phyloP scores from a whole-genome alignment of 805 yeast species.

The Candida nemodendra region DNA sequence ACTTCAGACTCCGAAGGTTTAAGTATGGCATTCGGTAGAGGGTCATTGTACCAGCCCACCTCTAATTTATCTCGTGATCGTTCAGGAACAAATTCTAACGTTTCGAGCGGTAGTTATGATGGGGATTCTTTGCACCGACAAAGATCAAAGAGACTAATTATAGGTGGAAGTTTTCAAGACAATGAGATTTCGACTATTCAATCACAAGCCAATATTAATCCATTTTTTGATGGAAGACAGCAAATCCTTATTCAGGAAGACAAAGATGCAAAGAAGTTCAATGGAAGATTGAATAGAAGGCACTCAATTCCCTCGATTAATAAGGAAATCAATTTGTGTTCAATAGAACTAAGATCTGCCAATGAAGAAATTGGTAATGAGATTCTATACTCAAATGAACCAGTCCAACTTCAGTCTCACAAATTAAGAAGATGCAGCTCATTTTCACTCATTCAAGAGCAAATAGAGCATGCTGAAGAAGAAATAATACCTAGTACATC shows the following conservation, averaged over 20 bases:
- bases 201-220: slow-evolving; percentile 3
- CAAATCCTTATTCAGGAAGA: slow-evolving; percentile 11
- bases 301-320: slow-evolving; percentile 38
- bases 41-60: slow-evolving; percentile 10
- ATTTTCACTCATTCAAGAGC: slow-evolving; percentile 27
- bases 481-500: slow-evolving; percentile 14
- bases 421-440: slow-evolving; percentile 35
- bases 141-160: slow-evolving; percentile 20
- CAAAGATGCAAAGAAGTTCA: slow-evolving; percentile 20
- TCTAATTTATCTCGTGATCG: slow-evolving; percentile 6
- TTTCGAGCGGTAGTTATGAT: slow-evolving; percentile 1
- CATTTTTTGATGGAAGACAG: slow-evolving; percentile 8
- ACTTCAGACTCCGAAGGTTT: slow-evolving; percentile 9
- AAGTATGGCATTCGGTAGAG: slow-evolving; percentile 1
- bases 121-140: slow-evolving; percentile 14
- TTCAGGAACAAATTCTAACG: not conserved
- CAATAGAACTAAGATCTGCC: slow-evolving; percentile 23
- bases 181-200: slow-evolving; percentile 7
- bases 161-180: slow-evolving; percentile 26
- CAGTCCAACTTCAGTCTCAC: slow-evolving; percentile 3
- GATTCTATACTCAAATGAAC: slow-evolving; percentile 9
- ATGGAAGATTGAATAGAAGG: slow-evolving; percentile 33
- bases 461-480: slow-evolving; percentile 14
- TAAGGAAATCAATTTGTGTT: slow-evolving; percentile 32
- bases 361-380: slow-evolving; percentile 23